A percentile compares a stretch with the other conserved stretches of the same genome.
These are phyloP conservation scores for Citropsis articulata DNA, from an alignment of 345 rosid species.

Conservation along the genomic window DNA sequence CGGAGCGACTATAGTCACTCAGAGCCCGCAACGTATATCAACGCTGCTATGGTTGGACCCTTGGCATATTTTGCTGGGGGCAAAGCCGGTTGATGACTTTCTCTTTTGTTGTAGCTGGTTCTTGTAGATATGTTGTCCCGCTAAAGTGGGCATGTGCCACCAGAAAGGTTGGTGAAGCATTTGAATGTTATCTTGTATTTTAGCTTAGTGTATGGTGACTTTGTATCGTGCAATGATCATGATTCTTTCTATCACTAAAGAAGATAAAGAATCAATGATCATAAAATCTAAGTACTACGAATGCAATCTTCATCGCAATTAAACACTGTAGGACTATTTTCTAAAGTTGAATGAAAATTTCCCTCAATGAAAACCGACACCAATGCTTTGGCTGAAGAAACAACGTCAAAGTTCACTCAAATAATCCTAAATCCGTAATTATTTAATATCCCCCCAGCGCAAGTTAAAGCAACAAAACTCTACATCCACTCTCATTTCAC, in stretches of 20 bases:
- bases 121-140: conserved; percentile 4
- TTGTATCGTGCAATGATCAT: conserved; percentile 4
- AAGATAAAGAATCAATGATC: not conserved
- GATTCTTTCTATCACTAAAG: not conserved
- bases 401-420: too few relatives aligned
- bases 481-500: not conserved
- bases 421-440: too few relatives aligned
- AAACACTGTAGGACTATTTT: not conserved
- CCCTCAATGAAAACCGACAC: too few relatives aligned
- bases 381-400: too few relatives aligned
- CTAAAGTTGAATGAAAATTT: not conserved
- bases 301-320: conserved; percentile 4
- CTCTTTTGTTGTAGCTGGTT: not conserved
- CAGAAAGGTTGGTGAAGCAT: not conserved
- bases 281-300: not conserved
- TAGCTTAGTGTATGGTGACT: not conserved
- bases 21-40: conserved; percentile 86
- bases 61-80: conserved; percentile 58
- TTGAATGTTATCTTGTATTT: not conserved
- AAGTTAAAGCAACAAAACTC: not conserved
- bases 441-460: not conserved
- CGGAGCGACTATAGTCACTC: conserved; percentile 65
- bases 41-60: conserved; percentile 79
- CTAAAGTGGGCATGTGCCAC: not conserved
- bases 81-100: conserved; percentile 1